Evolutionary conservation across 257 asterid species (phyloP), one percentile per base, ranked within the genome.

Genomic region (Sherardia arvensis): DNA sequence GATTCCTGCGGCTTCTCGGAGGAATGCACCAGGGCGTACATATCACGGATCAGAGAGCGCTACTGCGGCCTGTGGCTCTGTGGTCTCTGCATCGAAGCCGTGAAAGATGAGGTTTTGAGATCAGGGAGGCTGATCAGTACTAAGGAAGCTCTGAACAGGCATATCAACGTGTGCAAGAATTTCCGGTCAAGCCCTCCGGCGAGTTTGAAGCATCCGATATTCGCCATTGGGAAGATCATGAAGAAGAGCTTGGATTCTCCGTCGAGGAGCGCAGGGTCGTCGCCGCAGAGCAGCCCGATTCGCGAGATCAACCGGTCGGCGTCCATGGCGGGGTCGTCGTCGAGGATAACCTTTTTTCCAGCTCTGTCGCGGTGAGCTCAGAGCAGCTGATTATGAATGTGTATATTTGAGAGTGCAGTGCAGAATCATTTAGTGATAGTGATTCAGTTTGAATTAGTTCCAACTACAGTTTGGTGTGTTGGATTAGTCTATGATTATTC

Each of bases 1-100:
- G 78, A 64, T n/a, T 73, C 74, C 1, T 73, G 78, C 33, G 74
- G 74, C 55, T 65, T 73, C 59, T 64, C 74, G 11, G 78, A 73
- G 61, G 78, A 69, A 62, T 73, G 78, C 61, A 73, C 74, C 18
- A 18, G 29, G 9, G 66, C 21, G 43, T 73, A 73, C 21, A 65
- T 65, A 5, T 61, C 70, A 1, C 55, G 68, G 26, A 58, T 73
- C 26, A 71, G 71, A 11, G 71, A 69, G 20, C 40, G 68, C 7
- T 73, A 73, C 47, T 59, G 56, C n/a, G 78, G 78, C 5, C 2
- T 65, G 51, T 73, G 78, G 78, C 18, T 73, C 0, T 73, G 78
- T 23, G 78, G 73, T 0, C 28, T 73, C 23, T 73, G 77, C 45
- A 38, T 59, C 12, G 77, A 73, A 30, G 77, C 72, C 0, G 73